phyloP scores from a whole-genome alignment of 176 grass and related monocot species.

The Avena insularis region DNA sequence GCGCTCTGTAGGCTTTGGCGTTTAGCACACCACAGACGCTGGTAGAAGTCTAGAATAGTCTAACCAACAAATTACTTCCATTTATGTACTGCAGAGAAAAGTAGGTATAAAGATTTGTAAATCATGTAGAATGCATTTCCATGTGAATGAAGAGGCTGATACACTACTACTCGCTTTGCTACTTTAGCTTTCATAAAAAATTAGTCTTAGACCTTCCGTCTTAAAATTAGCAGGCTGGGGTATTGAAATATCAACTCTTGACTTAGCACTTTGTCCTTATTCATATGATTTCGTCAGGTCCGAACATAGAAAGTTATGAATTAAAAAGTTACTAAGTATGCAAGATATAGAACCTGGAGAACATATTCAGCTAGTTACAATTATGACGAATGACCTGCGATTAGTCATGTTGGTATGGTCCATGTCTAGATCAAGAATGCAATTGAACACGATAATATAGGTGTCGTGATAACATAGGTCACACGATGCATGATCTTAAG shows the following conservation, averaged over 20 bases:
- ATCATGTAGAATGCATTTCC: neutral
- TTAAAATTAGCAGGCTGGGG: too few species aligned
- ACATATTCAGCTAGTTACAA: neutral
- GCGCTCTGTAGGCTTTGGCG: neutral
- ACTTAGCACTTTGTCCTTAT: neutral
- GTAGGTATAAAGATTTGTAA: neutral
- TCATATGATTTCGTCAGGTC: neutral
- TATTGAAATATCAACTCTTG: neutral
- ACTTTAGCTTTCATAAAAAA: neutral
- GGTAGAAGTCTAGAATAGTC: neutral
- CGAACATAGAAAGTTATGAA: too few species aligned
- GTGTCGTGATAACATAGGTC: neutral
- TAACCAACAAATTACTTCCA: neutral
- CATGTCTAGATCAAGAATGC: neutral
- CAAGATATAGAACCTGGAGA: neutral
- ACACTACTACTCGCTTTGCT: neutral
- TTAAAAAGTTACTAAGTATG: too few species aligned
- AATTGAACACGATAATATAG: neutral
- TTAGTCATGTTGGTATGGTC: neutral
- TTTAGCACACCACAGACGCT: too few species aligned
- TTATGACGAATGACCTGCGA: neutral
- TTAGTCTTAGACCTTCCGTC: too few species aligned
- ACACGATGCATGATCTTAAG: neutral
- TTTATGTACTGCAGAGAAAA: neutral
- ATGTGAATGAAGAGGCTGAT: neutral